phyloP scores from a whole-genome alignment of 1,139 yeast species.

The Debaryomyces sp. region DNA sequence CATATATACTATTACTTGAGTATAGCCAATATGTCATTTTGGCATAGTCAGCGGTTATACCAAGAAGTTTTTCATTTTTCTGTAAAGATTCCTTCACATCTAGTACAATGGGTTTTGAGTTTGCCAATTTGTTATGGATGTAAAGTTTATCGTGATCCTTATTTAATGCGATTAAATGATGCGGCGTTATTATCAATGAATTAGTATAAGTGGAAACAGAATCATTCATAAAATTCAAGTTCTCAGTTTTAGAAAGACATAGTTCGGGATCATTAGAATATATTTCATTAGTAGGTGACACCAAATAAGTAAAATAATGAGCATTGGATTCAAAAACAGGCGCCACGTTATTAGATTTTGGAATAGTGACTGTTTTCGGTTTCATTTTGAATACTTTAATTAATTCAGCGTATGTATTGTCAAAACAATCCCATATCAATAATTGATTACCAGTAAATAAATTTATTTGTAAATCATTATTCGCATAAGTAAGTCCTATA shows the following conservation, averaged over 20 bases:
- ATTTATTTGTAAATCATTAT: conserved; percentile 27
- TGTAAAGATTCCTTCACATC: conserved; percentile 12
- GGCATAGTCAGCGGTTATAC: conserved; percentile 60
- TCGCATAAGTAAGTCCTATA: conserved; percentile 26
- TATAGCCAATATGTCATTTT: conserved; percentile 31
- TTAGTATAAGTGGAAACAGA: conserved; percentile 5
- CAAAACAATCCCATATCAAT: conserved; percentile 41
- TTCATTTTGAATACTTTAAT: conserved; percentile 30
- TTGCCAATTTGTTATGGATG: conserved; percentile 30
- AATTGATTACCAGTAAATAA: conserved; percentile 21
- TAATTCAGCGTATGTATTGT: conserved; percentile 31
- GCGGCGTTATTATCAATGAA: conserved; percentile 24
- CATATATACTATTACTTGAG: conserved; percentile 23
- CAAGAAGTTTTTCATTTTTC: conserved; percentile 46
- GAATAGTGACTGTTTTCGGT: conserved; percentile 17
- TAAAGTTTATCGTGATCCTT: conserved; percentile 17
- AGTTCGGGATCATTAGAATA: conserved; percentile 34
- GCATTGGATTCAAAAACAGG: conserved; percentile 16
- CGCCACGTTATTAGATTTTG: neutral
- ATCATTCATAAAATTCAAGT: conserved; percentile 12
- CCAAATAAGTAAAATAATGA: conserved; percentile 19
- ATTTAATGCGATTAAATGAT: conserved; percentile 28
- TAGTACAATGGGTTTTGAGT: conserved; percentile 15
- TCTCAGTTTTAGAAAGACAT: conserved; percentile 21
- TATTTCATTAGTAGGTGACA: conserved; percentile 20